Conservation (phyloP, 345 rosid genomes). For the Leavenworthia alabamica region DNA sequence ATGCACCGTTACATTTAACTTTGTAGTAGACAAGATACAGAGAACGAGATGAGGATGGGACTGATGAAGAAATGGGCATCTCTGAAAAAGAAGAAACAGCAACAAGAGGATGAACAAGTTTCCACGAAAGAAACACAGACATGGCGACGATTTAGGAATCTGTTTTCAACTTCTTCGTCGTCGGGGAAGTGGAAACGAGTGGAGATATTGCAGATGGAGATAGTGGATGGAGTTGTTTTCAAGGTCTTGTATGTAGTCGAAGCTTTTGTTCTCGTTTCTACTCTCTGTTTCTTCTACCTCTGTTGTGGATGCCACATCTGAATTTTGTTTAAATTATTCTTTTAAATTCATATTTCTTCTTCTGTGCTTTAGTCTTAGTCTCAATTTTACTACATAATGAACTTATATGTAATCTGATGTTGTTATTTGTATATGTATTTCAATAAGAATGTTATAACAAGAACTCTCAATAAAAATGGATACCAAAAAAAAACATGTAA, state of each 20-base stretch:
- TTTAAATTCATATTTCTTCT: neutral
- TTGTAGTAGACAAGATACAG: neutral
- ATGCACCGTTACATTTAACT: neutral
- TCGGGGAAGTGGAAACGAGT: conserved; percentile 29
- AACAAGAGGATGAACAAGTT: conserved; percentile 21
- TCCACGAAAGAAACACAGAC: conserved; percentile 29
- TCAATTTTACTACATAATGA: neutral
- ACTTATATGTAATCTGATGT: neutral
- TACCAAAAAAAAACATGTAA: neutral
- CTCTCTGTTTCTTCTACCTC: conserved; percentile 69
- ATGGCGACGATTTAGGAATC: conserved; percentile 22
- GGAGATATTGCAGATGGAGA: conserved; percentile 24
- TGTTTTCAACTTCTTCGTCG: conserved; percentile 19
- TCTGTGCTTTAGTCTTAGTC: neutral
- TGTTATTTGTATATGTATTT: neutral
- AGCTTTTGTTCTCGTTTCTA: conserved; percentile 53
- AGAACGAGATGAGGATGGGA: conserved; percentile 5
- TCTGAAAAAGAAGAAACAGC: conserved; percentile 12
- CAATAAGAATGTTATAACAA: neutral
- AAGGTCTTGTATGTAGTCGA: conserved; percentile 51
- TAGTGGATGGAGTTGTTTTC: conserved; percentile 47
- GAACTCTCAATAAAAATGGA: neutral
- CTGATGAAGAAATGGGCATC: conserved; percentile 20
- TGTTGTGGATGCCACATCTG: conserved; percentile 68
- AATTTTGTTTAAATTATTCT: conserved; percentile 5